Base-by-base conservation (phyloP, 805 yeast species). In the Limtongozyma cylindracea region DNA sequence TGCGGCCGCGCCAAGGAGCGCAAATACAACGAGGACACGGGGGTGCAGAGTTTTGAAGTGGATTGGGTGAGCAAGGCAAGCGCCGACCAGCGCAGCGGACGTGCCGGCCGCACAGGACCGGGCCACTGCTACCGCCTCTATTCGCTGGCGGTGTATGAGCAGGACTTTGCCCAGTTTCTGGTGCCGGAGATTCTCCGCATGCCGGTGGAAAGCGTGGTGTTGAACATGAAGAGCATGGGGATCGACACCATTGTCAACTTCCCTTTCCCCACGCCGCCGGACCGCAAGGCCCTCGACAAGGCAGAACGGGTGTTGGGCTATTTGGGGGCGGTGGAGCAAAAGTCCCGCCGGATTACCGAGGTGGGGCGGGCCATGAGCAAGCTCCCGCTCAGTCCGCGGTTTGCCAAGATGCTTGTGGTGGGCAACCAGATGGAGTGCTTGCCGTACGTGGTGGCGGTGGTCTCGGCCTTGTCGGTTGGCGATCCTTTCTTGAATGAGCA, bases 101-200 rank as follows among this genome's bases (percentile, higher is more conserved):
- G 96, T 53, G 96, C 96, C 22, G 96, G 95, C 39, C 70, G 96
- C 57, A 82, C 94, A 1, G 98, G 96, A 0, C 95, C 98, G 1
- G 99, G 99, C 26, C 96, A 88, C 37, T 77, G 94, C 41, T 88
- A 88, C 41, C 53, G 98, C 27, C 43, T 88, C 9, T 88, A 56
- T 35, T 84, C 96, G 0, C 82, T 96, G 10, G 98, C 98, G 2
- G 73, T 91, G 6, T 88, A 54, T 41, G 95, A 88, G 38, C 61
- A 67, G 29, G 88, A 71, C 30, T 88, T 88, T 39, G 54, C 54
- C 3, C 78, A 71, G 35, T 88, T 88, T 35, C 58, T 88, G 8
- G 55, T 53, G 24, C 96, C 99, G 0, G 99, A 88, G 41, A 82
- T 88, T 20, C 47, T 76, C 26, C 54, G 96, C 31, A 82, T 78